Evolutionary conservation across 2,329 filamentous ascomycete genomes (phyloP).

Genomic region (Ambrosiella cleistominuta): DNA sequence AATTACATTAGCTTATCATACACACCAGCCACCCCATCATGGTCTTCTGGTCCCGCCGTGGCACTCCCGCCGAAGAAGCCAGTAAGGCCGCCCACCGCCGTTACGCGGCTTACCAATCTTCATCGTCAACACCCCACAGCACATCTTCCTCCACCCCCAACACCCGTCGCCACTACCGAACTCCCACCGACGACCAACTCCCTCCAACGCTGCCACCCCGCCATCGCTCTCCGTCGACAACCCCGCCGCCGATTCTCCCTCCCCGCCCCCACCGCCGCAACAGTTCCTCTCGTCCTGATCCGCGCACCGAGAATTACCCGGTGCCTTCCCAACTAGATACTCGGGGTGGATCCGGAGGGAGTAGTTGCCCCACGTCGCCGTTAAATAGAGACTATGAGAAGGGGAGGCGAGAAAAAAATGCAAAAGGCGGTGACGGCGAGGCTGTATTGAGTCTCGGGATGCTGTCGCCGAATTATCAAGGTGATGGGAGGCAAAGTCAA

Average conservation of each 20-base stretch:
- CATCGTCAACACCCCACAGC: background rate
- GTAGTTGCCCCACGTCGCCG: background rate
- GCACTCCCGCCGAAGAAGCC: background rate
- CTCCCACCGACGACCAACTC: background rate
- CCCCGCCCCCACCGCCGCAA: background rate
- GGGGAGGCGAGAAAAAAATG: background rate
- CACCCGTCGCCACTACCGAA: background rate
- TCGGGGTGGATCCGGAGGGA: background rate
- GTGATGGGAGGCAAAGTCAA: background rate
- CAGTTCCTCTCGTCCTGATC: background rate
- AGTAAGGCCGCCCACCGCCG: background rate
- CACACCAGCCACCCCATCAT: background rate
- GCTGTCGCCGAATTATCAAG: too few species aligned
- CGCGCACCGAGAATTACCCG: background rate
- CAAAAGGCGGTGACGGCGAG: too few species aligned
- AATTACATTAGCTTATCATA: too few species aligned
- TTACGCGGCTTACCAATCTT: background rate
- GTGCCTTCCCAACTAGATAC: background rate
- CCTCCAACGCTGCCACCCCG: background rate
- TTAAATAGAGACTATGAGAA: background rate
- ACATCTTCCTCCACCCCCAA: background rate
- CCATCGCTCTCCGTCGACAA: background rate
- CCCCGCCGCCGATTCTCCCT: background rate
- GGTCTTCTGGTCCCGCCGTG: slow-evolving; percentile 1
- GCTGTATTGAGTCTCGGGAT: too few species aligned